These are phyloP conservation scores for Phialophora expanda DNA, from an alignment of 2,329 filamentous ascomycete species.

Conservation along the genomic window DNA sequence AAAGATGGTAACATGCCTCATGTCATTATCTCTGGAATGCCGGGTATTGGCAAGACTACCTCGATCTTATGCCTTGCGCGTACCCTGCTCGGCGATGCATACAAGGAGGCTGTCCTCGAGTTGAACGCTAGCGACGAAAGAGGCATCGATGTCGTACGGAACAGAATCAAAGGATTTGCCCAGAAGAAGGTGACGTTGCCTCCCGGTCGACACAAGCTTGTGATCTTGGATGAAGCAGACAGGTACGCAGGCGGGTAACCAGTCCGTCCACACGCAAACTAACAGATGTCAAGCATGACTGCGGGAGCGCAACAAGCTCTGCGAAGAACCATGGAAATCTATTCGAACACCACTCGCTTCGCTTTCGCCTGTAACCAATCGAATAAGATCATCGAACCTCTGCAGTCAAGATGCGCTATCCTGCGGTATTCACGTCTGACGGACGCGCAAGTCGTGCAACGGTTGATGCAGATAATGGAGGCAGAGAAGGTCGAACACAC, in stretches of 20 bases:
- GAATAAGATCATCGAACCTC: conserved; percentile 99
- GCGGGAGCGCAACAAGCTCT: conserved; percentile 94
- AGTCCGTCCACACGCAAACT: conserved; percentile 17
- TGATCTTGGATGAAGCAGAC: conserved; percentile 97
- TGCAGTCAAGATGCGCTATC: conserved; percentile 95
- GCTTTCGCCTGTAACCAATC: conserved; percentile 98
- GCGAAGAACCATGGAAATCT: conserved; percentile 97
- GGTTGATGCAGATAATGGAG: conserved; percentile 88
- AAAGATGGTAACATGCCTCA: conserved; percentile 99
- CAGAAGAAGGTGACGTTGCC: conserved; percentile 98
- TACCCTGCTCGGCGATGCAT: conserved; percentile 87
- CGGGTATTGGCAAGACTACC: conserved; percentile 97
- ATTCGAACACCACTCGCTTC: conserved; percentile 93
- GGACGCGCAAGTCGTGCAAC: conserved; percentile 88
- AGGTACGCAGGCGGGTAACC: conserved; percentile 52
- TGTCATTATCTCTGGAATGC: conserved; percentile 99
- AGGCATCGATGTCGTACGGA: conserved; percentile 96
- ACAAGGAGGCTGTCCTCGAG: conserved; percentile 96
- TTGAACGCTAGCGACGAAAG: conserved; percentile 96
- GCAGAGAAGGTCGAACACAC: conserved; percentile 88
- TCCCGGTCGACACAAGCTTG: conserved; percentile 87
- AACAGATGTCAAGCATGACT: conserved; percentile 72
- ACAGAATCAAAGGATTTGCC: conserved; percentile 96
- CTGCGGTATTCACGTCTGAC: conserved; percentile 91
- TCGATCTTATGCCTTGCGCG: conserved; percentile 91